Percentiles rank a stretch among this genome's conserved stretches.
phyloP scores from a whole-genome alignment of 208 protist genomes.

The Leishmania tropica region DNA sequence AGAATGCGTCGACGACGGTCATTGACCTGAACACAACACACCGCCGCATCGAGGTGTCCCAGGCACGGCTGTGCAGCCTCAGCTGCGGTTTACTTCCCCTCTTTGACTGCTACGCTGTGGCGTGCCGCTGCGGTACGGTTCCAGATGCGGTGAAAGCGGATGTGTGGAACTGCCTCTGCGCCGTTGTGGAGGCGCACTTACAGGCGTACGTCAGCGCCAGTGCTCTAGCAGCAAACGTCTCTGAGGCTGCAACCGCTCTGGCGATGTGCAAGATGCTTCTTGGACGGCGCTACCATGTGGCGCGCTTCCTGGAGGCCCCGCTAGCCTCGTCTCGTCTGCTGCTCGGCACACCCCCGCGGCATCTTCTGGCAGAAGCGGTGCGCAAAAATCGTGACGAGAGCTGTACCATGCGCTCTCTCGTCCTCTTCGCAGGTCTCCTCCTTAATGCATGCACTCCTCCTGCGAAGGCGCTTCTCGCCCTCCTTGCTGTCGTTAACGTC shows the following conservation, averaged over 20 bases:
- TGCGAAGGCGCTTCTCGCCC: constrained; percentile 7
- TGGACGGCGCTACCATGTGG: constrained; percentile 9
- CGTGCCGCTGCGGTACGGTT: constrained; percentile 8
- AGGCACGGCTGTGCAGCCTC: background rate
- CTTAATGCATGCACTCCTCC: background rate
- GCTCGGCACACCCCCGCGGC: background rate
- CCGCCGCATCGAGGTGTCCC: background rate
- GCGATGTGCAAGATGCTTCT: constrained; percentile 10
- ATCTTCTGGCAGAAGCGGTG: constrained; percentile 2
- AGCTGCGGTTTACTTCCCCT: constrained; percentile 6
- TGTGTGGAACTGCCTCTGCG: constrained; percentile 30
- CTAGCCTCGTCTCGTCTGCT: background rate
- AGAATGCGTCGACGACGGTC: background rate
- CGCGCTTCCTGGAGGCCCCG: background rate
- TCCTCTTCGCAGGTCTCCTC: constrained; percentile 20
- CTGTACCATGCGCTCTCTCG: background rate
- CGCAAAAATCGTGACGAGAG: constrained; percentile 11
- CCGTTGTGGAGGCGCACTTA: constrained; percentile 23
- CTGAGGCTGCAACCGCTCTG: constrained; percentile 12
- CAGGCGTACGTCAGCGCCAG: constrained; percentile 7
- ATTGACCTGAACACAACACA: constrained; percentile 15
- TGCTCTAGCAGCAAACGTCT: constrained; percentile 1
- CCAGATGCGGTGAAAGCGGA: constrained; percentile 17
- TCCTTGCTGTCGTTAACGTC: constrained; percentile 6
- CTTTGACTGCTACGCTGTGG: constrained; percentile 31